phyloP scores from a whole-genome alignment of 495 filamentous ascomycete genomes.

The Terfezia boudieri region DNA sequence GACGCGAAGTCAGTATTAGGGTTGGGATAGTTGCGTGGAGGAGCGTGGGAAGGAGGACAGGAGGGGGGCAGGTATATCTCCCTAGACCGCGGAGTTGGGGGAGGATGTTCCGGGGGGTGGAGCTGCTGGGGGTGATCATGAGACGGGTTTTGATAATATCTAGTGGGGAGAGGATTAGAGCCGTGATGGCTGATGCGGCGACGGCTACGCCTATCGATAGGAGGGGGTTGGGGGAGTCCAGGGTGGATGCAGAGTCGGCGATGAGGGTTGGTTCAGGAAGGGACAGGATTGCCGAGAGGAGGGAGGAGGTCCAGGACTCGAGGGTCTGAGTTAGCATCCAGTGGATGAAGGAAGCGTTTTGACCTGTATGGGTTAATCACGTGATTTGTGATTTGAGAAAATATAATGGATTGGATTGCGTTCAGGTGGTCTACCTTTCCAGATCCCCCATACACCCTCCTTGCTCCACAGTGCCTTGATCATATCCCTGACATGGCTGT shows the following conservation, averaged over 20 bases:
- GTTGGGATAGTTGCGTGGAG: conserved; percentile 67
- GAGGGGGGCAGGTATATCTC: conserved; percentile 45
- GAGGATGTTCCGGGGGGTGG: conserved; percentile 48
- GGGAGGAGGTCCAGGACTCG: conserved; percentile 14
- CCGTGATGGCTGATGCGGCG: conserved; percentile 57
- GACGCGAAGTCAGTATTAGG: conserved; percentile 53
- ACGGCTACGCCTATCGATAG: conserved; percentile 46
- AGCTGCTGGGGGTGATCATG: conserved; percentile 55
- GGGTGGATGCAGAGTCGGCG: background rate
- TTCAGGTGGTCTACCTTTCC: conserved; percentile 71
- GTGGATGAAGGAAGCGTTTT: conserved; percentile 16
- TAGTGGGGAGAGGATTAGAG: conserved; percentile 58
- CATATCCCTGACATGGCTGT: conserved; percentile 9
- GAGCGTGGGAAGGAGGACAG: conserved; percentile 58
- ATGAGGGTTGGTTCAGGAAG: conserved; percentile 16
- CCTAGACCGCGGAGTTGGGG: conserved; percentile 54
- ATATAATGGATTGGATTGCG: conserved; percentile 5
- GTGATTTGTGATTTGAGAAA: background rate
- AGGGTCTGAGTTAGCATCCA: conserved; percentile 11
- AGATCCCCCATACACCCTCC: conserved; percentile 74
- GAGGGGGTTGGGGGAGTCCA: conserved; percentile 13
- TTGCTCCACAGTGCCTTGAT: conserved; percentile 44
- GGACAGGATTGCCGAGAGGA: conserved; percentile 14
- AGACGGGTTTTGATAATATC: conserved; percentile 74
- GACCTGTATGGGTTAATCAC: conserved; percentile 2